Evolutionary conservation across 768 basidiomycete genomes (phyloP).

Genomic region (Fomitopsis pulvina): DNA sequence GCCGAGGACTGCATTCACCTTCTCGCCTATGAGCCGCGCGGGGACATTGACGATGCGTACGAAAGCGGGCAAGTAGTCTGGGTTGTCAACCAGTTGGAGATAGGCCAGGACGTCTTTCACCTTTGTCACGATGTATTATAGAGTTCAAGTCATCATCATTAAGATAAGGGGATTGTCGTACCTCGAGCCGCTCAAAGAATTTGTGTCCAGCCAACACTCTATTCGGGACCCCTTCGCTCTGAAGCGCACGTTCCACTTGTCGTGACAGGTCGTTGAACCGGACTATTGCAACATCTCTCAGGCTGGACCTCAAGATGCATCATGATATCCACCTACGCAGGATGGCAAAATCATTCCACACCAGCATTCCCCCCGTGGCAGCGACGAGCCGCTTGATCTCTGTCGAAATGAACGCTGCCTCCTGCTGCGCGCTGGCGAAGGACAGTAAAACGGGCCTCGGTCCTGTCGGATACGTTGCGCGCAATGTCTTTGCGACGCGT

Average conservation of each 20-base stretch:
- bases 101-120: constrained; percentile 81
- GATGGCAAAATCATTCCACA: constrained; percentile 76
- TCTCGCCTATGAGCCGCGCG: constrained; percentile 67
- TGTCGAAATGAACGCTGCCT: constrained; percentile 64
- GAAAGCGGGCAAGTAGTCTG: constrained; percentile 59
- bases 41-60: constrained; percentile 69
- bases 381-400: constrained; percentile 79
- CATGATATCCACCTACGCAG: constrained; percentile 44
- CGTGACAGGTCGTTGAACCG: constrained; percentile 79
- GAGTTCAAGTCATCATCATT: not conserved
- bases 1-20: constrained; percentile 35
- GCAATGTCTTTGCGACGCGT: constrained; percentile 69
- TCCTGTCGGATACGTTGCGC: constrained; percentile 61
- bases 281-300: constrained; percentile 34
- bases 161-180: constrained; percentile 18
- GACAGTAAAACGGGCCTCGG: constrained; percentile 49
- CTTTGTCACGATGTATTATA: constrained; percentile 27
- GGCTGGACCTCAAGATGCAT: not conserved
- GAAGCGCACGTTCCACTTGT: constrained; percentile 66
- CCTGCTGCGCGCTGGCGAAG: constrained; percentile 50
- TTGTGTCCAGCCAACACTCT: constrained; percentile 74
- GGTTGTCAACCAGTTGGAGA: constrained; percentile 77
- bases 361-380: constrained; percentile 61
- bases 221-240: constrained; percentile 73
- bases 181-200: constrained; percentile 84